phyloP scores from a whole-genome alignment of 1,139 yeast genomes.

The Blastobotrys indianensis region DNA sequence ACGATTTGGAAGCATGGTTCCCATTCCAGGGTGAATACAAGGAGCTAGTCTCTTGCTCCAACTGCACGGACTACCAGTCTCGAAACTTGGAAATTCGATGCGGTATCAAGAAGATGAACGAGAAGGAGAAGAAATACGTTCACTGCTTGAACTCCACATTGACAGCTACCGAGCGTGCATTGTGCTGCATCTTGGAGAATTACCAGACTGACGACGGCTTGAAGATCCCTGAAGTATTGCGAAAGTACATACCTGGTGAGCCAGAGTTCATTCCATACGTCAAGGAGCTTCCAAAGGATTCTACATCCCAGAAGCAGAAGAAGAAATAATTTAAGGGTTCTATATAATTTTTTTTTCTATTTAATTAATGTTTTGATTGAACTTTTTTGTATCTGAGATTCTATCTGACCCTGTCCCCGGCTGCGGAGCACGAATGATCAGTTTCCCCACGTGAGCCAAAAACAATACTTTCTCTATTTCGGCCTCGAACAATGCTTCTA shows the following conservation, averaged over 20 bases:
- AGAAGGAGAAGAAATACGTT: slow-evolving; percentile 94
- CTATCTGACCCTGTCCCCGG: no score
- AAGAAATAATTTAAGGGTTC: slow-evolving; percentile 9
- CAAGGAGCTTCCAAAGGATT: slow-evolving; percentile 90
- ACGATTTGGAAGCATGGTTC: slow-evolving; percentile 99
- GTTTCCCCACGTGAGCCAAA: no score
- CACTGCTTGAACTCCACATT: slow-evolving; percentile 97
- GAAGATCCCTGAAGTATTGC: slow-evolving; percentile 87
- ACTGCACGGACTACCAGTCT: slow-evolving; percentile 98
- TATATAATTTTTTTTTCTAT: background rate
- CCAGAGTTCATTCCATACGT: slow-evolving; percentile 91
- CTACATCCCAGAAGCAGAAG: slow-evolving; percentile 72
- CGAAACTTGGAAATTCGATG: slow-evolving; percentile 98
- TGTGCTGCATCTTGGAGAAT: slow-evolving; percentile 95
- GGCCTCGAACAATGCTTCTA: no score
- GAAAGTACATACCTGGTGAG: slow-evolving; percentile 95
- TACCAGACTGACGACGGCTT: slow-evolving; percentile 96
- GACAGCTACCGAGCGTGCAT: slow-evolving; percentile 96
- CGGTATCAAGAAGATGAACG: slow-evolving; percentile 94
- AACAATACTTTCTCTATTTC: no score
- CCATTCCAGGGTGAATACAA: slow-evolving; percentile 98
- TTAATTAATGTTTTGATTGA: background rate
- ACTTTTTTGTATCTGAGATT: background rate
- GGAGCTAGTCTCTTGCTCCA: slow-evolving; percentile 96
- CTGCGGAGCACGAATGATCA: no score